Conservation (phyloP, 495 filamentous ascomycete genomes). For the Niebla homalea region DNA sequence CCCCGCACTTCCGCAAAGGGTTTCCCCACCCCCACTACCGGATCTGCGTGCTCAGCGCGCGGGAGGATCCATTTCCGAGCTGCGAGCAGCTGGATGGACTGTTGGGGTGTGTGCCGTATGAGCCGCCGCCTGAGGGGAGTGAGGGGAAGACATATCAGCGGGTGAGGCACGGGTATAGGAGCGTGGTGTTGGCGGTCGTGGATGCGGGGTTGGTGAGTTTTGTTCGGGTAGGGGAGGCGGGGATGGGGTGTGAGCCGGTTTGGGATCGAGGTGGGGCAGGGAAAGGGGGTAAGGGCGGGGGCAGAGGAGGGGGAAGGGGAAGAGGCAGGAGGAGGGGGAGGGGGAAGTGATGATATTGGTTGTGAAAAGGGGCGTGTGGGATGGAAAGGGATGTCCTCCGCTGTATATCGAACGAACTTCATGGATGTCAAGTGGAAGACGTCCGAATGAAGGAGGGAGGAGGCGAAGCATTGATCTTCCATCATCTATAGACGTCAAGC, state of each 20-base stretch:
- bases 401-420: constrained; percentile 17
- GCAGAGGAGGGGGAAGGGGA: constrained; percentile 30
- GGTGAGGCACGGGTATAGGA: constrained; percentile 74
- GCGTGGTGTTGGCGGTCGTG: constrained; percentile 74
- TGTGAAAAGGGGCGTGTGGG: constrained; percentile 11
- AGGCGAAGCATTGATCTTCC: constrained; percentile 38
- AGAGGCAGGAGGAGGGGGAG: constrained; percentile 27
- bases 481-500: constrained; percentile 67
- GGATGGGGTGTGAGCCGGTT: constrained; percentile 62
- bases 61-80: constrained; percentile 55
- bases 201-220: constrained; percentile 86
- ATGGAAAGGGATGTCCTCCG: constrained; percentile 17
- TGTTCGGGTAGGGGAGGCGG: constrained; percentile 62
- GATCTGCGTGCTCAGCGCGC: constrained; percentile 65
- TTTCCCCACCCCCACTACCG: constrained; percentile 64
- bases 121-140: constrained; percentile 37
- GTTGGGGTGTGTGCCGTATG: constrained; percentile 52
- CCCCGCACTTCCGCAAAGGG: constrained; percentile 53
- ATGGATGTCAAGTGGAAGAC: constrained; percentile 5
- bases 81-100: constrained; percentile 55
- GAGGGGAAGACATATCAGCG: constrained; percentile 45
- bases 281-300: constrained; percentile 28
- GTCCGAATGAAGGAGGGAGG: constrained; percentile 6
- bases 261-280: constrained; percentile 34
- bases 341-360: constrained; percentile 18